Conservation (phyloP, 2,329 filamentous ascomycete genomes). For the Alternaria dauci region DNA sequence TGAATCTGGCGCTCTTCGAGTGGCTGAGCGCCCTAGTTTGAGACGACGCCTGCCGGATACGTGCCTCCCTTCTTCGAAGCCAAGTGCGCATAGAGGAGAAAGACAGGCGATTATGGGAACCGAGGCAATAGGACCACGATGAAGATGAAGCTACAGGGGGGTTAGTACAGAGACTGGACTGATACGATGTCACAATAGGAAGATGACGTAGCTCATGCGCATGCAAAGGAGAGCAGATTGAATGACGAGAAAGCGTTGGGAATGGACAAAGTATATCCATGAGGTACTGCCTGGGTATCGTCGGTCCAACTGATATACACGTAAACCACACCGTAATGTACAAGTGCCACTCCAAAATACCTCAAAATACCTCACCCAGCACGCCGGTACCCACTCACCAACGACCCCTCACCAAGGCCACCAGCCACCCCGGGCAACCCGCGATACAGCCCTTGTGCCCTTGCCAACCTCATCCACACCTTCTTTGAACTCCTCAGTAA, state of each 20-base stretch:
- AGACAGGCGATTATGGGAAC: background rate
- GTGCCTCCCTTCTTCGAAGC: background rate
- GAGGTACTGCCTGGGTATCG: constrained; percentile 3
- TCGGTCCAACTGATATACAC: constrained; percentile 6
- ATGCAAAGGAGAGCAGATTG: background rate
- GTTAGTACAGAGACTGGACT: background rate
- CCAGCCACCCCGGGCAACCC: constrained; percentile 31
- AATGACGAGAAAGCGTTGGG: background rate
- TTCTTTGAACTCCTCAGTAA: constrained; percentile 25
- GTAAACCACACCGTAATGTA: constrained; percentile 1
- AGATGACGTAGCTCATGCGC: background rate
- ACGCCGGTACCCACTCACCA: background rate
- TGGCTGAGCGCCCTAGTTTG: background rate
- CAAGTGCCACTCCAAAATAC: background rate
- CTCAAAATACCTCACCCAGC: background rate
- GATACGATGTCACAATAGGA: background rate
- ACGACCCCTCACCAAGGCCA: constrained; percentile 33
- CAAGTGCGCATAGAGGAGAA: background rate
- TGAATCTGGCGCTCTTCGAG: background rate
- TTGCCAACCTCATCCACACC: constrained; percentile 25
- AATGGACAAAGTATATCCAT: background rate
- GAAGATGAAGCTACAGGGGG: background rate
- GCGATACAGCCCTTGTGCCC: constrained; percentile 21
- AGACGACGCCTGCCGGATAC: background rate
- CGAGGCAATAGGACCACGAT: background rate